Base-by-base conservation (phyloP, 345 rosid genomes). In the Camelina neglecta region DNA sequence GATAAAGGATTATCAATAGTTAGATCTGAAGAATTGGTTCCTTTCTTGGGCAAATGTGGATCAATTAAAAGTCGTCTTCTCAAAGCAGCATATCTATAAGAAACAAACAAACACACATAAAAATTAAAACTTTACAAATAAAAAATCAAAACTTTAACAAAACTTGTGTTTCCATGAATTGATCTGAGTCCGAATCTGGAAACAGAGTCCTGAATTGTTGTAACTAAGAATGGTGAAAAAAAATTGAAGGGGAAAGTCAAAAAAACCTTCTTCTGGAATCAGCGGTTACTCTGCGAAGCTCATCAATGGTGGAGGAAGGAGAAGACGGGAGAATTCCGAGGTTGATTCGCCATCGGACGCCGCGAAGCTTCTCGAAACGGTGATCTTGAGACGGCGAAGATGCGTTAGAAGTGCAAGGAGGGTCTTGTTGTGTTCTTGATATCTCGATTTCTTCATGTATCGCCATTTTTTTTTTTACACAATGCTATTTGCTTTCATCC, bases 1-100 rank as follows among this genome's bases (percentile, higher is more conserved):
- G 98, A 94, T 23, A 94, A 82, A 18, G 98, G 98, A 81, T 94
- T 94, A 76, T 94, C 98, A 63, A 94, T 80, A 16, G 82, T 85
- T 60, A 83, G 90, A 84, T 90, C 76, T 73, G 88, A 83, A 60
- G 93, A 83, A 72, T 58, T 86, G 70, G 78, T 84, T 82, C 88
- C 90, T 68, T 83, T 88, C 80, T 90, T 93, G 3, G 84, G 83
- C 51, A 86, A 60, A 73, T 91, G 95, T 12, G 89, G 98, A 86
- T 91, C 95, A 60, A 91, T 82, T 8, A 94, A 85, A 26, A 92
- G 90, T 23, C 83, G 83, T 76, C 96, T 90, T 78, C 97, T 80
- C 79, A 92, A 71, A 72, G 87, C 85, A 68, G 98, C 98, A 76
- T 94, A 94, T 72, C 97, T 94, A 67, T 18, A 67, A 11, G 1